Base-by-base conservation (phyloP, 1,139 yeast species). In the Candida mesenterica region DNA sequence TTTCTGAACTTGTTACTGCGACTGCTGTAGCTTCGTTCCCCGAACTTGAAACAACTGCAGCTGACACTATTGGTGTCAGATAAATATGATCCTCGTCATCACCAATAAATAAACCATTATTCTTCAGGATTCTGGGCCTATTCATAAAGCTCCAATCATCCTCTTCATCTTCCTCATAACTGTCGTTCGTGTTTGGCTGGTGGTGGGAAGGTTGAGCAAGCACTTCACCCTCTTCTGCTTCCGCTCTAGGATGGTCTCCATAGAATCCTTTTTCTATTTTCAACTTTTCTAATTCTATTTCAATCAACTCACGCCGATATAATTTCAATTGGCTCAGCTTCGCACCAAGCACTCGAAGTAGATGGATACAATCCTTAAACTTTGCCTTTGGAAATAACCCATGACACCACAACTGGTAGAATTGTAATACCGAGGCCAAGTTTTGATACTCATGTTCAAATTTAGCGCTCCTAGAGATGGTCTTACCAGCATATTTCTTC, bases 341-440 rank as follows among this genome's bases (percentile, higher is more conserved):
- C 14, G 55, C 48, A 2, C 67, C 67, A 36, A 63, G 59, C 4
- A 49, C 47, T 24, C 75, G 43, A 1, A 69, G 41, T 40, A 71
- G 47, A 25, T 54, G 59, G 15, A 68, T 51, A 46, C 76, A 82
- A 53, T 86, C 95, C 36, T 68, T 64, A 46, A 87, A 85, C 41
- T 75, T 81, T 2, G 95, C 89, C 56, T 80, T 81, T 8, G 96
- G 95, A 48, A 75, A 87, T 34, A 87, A 53, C 4, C 79, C 75
- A 55, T 87, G 95, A 18, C 90, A 89, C 96, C 96, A 87, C 22
- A 87, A 57, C 57, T 86, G 95, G 58, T 86, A 87, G 49, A 77
- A 78, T 42, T 75, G 79, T 18, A 86, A 60, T 2, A 87, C 63
- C 10, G 65, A 55, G 5, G 65, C 57, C 30, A 71, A 53, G 38